Evolutionary conservation across 495 filamentous ascomycete genomes (phyloP).

Genomic region (Entonaema liquescens): DNA sequence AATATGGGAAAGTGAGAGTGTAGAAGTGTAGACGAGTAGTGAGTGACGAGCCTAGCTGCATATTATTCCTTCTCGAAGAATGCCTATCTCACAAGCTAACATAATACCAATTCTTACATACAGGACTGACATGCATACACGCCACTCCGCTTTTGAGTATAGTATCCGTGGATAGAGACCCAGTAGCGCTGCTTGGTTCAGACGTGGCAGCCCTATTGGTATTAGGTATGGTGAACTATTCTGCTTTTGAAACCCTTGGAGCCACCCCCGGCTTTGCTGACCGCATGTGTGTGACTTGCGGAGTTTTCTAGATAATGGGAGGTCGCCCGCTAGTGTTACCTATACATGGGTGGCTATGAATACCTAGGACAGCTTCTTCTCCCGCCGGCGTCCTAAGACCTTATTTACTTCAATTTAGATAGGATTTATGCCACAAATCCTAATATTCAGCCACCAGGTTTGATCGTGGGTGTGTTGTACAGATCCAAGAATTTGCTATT

Average conservation of each 20-base stretch:
- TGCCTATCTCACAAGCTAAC: background rate
- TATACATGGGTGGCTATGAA: no score
- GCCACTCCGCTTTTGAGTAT: conserved; percentile 14
- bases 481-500: background rate
- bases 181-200: no score
- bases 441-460: conserved; percentile 4
- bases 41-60: background rate
- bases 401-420: background rate
- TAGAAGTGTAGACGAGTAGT: background rate
- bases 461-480: background rate
- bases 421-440: background rate
- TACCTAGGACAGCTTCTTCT: no score
- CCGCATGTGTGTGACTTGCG: conserved; percentile 8
- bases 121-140: background rate
- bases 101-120: background rate
- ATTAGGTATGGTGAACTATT: conserved; percentile 12
- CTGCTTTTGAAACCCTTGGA: background rate
- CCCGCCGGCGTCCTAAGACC: no score
- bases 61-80: conserved; percentile 2
- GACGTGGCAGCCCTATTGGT: no score
- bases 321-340: background rate
- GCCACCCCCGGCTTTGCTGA: conserved; percentile 32
- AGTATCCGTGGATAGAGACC: conserved; percentile 4
- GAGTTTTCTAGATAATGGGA: background rate
- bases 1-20: background rate